Conservation (phyloP, 345 rosid species). For the Eucalyptus pauciflora region DNA sequence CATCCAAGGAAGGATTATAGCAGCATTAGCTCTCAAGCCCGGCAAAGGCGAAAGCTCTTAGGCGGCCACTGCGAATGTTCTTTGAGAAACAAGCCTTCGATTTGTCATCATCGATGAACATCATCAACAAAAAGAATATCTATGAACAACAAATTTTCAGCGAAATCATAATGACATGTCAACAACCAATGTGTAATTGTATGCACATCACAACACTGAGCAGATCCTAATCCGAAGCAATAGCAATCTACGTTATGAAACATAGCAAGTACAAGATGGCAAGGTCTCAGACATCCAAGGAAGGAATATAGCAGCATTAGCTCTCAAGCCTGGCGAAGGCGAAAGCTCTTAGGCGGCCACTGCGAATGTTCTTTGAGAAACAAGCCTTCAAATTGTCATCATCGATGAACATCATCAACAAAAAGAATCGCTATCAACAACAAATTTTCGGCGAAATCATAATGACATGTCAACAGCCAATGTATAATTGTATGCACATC, state of each 20-base stretch:
- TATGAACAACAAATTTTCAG: neutral
- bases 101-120: slow-evolving; percentile 19
- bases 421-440: neutral
- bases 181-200: neutral
- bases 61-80: slow-evolving; percentile 91
- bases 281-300: neutral
- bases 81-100: slow-evolving; percentile 28
- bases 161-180: neutral
- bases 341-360: slow-evolving; percentile 82
- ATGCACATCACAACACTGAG: neutral
- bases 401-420: neutral
- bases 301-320: neutral
- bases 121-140: neutral
- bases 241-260: neutral
- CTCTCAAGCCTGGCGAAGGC: slow-evolving; percentile 39
- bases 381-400: neutral
- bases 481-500: neutral
- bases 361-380: slow-evolving; percentile 44
- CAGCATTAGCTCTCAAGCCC: slow-evolving; percentile 57
- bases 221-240: neutral
- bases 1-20: neutral
- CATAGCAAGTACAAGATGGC: neutral
- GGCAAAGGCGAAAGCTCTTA: slow-evolving; percentile 60
- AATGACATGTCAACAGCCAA: neutral
- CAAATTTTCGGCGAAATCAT: neutral